These are phyloP conservation scores for Dryadomyces quercivorus DNA, from an alignment of 2,329 filamentous ascomycete genomes.

Conservation along the genomic window DNA sequence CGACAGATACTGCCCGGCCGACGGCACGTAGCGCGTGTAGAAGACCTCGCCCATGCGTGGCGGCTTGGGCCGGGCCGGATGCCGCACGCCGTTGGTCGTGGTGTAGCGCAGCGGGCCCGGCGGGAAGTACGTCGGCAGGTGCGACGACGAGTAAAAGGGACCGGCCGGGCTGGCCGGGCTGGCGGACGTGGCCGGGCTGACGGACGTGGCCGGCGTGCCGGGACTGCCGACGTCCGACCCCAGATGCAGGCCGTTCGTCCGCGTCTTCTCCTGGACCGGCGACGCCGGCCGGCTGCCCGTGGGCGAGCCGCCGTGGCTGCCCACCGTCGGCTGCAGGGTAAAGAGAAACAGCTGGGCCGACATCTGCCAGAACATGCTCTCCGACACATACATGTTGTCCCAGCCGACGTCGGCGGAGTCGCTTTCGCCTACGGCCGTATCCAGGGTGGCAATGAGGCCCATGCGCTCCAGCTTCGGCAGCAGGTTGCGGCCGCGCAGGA, in stretches of 20 bases:
- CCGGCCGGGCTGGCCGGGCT: too few relatives aligned
- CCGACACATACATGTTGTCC: conserved; percentile 71
- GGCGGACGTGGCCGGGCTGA: conserved; percentile 20
- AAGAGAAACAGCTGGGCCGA: conserved; percentile 82
- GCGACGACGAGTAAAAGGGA: conserved; percentile 70
- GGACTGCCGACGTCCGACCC: not conserved
- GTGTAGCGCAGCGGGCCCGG: conserved; percentile 72
- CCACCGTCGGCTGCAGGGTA: conserved; percentile 50
- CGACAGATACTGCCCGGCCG: conserved; percentile 70
- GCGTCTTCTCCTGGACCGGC: conserved; percentile 21
- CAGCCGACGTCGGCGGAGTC: conserved; percentile 51
- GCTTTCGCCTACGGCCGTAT: conserved; percentile 37
- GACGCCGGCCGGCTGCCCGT: conserved; percentile 40
- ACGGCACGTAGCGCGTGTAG: conserved; percentile 79
- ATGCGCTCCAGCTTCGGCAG: conserved; percentile 88
- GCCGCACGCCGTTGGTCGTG: conserved; percentile 65
- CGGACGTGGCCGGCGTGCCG: too few relatives aligned
- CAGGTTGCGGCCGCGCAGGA: conserved; percentile 70
- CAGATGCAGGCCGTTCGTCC: not conserved
- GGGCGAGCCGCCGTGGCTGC: conserved; percentile 26
- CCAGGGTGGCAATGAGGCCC: conserved; percentile 67
- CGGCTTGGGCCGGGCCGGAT: conserved; percentile 79
- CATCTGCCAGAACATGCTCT: conserved; percentile 82
- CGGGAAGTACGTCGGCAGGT: conserved; percentile 84
- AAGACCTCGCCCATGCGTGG: conserved; percentile 84